Conservation (phyloP, 2,329 filamentous ascomycete genomes). For the Cercospora sp. region DNA sequence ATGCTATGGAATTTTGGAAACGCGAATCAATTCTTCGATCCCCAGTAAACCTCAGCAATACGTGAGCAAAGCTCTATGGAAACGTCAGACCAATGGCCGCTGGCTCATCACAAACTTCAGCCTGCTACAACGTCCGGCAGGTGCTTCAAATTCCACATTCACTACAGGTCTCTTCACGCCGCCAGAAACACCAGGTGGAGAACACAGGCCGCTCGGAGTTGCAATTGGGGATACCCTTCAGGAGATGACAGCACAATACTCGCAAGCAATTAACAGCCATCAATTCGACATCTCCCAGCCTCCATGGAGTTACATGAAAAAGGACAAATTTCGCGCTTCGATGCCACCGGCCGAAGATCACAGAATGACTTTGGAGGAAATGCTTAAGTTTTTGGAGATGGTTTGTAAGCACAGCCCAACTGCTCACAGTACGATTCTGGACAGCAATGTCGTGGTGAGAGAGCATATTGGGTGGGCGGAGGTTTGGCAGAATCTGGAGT, state of each 20-base stretch:
- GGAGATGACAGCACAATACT: slow-evolving; percentile 11
- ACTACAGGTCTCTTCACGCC: slow-evolving; percentile 10
- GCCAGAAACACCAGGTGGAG: slow-evolving; percentile 2
- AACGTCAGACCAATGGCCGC: neutral
- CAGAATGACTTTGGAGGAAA: slow-evolving; percentile 10
- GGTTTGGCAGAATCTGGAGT: slow-evolving; percentile 12
- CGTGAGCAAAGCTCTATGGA: slow-evolving; percentile 10
- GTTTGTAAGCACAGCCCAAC: neutral
- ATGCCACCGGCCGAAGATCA: slow-evolving; percentile 10
- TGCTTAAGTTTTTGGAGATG: neutral
- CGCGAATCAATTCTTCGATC: neutral
- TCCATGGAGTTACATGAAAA: slow-evolving; percentile 5
- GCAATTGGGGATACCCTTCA: slow-evolving; percentile 7
- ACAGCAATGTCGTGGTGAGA: neutral
- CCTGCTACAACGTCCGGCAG: neutral
- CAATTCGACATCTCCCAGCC: slow-evolving; percentile 6
- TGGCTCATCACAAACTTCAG: slow-evolving; percentile 11
- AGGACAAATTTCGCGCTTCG: slow-evolving; percentile 5
- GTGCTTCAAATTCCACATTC: neutral
- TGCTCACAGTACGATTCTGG: slow-evolving; percentile 9
- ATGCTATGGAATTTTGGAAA: slow-evolving; percentile 9
- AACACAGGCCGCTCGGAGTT: neutral
- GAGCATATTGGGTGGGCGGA: slow-evolving; percentile 12
- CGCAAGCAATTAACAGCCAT: slow-evolving; percentile 2
- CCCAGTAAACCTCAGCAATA: neutral